Conservation (phyloP, 257 asterid genomes). For the Verbena officinalis region DNA sequence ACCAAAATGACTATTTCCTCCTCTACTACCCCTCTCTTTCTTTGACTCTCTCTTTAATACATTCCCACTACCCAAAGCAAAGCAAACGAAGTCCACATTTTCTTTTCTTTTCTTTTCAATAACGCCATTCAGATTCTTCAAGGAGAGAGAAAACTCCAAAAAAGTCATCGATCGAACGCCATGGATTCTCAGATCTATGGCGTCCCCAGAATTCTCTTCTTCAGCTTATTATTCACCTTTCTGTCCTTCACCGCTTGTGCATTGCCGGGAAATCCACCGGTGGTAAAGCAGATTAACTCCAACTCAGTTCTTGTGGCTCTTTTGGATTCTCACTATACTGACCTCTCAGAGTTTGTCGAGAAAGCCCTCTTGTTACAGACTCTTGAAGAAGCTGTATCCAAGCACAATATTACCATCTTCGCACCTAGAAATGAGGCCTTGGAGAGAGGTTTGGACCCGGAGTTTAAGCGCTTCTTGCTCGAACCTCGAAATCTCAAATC, state of each 20-base stretch:
- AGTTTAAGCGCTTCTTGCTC: constrained; percentile 77
- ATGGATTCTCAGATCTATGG: constrained; percentile 86
- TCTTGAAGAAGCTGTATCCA: constrained; percentile 77
- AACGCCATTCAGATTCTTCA: too few species aligned
- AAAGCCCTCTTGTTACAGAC: constrained; percentile 85
- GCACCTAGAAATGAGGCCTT: constrained; percentile 90
- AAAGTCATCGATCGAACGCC: constrained; percentile 40
- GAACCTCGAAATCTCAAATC: constrained; percentile 88
- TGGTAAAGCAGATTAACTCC: constrained; percentile 67
- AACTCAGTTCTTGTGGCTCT: constrained; percentile 90
- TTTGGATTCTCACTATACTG: constrained; percentile 87
- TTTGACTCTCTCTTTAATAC: too few species aligned
- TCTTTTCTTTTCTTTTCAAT: not conserved
- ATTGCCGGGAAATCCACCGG: constrained; percentile 56
- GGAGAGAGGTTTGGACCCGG: constrained; percentile 85
- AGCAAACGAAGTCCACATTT: constrained; percentile 30
- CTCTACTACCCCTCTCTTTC: too few species aligned
- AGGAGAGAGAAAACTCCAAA: constrained; percentile 27
- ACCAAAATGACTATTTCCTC: too few species aligned
- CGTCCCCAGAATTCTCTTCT: constrained; percentile 36
- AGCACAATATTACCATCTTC: constrained; percentile 86
- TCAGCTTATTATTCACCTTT: constrained; percentile 26
- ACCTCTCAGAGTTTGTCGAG: constrained; percentile 86
- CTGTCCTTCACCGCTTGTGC: constrained; percentile 45
- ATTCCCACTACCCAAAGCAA: constrained; percentile 35